Evolutionary conservation across 768 basidiomycete species (phyloP), one percentile per base, ranked within the genome.

Genomic region (Mycena indigotica): DNA sequence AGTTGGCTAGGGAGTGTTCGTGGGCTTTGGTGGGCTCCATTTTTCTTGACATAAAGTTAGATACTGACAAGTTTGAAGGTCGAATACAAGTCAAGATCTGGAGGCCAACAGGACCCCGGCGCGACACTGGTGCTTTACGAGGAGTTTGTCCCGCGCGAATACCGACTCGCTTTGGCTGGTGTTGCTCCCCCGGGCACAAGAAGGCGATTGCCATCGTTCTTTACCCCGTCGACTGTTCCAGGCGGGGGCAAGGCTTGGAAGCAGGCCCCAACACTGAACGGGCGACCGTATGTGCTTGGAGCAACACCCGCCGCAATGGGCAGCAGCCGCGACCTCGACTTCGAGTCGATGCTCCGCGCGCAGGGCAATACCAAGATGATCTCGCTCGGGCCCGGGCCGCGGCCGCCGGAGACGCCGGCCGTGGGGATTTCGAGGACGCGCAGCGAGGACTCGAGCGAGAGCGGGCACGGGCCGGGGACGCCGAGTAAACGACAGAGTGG

Each of bases 71-170:
- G 41, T 35, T 23, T 41, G 38, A 62, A 96, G 89, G 84, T 96
- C 51, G 93, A 96, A 68, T 97, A 88, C 78, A 95, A 91, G 66
- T 85, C 92, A 0, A 76, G 89, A 1, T 86, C 91, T 17, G 70
- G 68, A 25, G 60, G 62, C 2, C 91, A 95, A 67, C 91, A 91
- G 0, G 81, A 94, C n/a, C 88, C 83, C 1, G 76, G 85, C 0
- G 78, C 84, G 0, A 81, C 86, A 0, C 82, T 93, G 48, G 82
- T 97, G 52, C 74, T 98, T 5, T 95, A 93, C 62, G 95, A 99
- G 72, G 97, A 98, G 71, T 91, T 93, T 54, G 93, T 99, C 3
- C 96, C 95, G 0, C 74, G 84, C 35, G 95, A 94, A 68, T 94
- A 93, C 66, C 80, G 91, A 3, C 85, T 90, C 44, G 87, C 91